These are phyloP conservation scores for Daldinia bambusicola DNA, from an alignment of 495 filamentous ascomycete species.

Conservation along the genomic window DNA sequence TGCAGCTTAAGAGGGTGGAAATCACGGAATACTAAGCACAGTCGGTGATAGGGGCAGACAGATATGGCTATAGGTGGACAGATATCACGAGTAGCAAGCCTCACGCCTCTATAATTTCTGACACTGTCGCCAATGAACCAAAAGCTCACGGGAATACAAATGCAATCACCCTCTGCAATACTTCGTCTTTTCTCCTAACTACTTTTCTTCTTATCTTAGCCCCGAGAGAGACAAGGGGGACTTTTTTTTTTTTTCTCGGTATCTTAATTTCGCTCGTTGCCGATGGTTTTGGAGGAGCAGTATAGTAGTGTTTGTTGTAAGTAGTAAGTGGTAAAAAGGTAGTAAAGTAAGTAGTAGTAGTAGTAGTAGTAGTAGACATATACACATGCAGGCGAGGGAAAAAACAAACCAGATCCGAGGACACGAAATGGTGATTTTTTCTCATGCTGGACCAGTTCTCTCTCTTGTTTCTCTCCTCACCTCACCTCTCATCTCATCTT, in stretches of 20 bases:
- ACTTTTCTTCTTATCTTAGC: neutral
- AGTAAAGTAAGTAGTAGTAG: slow-evolving; percentile 19
- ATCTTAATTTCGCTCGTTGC: neutral
- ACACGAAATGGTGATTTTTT: neutral
- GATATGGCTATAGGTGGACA: neutral
- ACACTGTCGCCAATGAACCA: too few species aligned
- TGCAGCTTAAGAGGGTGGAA: too few species aligned
- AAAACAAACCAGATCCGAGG: slow-evolving; percentile 7
- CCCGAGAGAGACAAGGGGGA: neutral
- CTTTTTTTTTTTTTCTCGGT: neutral
- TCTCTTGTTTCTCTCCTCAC: slow-evolving; percentile 3
- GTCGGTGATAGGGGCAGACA: neutral
- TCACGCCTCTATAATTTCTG: neutral
- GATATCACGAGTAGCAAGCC: neutral
- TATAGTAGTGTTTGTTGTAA: slow-evolving; percentile 12
- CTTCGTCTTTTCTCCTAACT: slow-evolving; percentile 5
- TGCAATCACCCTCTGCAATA: neutral
- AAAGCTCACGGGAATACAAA: neutral
- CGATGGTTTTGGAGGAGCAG: neutral
- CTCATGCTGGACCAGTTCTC: slow-evolving; percentile 14
- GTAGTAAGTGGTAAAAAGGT: slow-evolving; percentile 20
- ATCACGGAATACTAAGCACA: neutral
- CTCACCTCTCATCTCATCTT: neutral
- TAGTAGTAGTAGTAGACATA: slow-evolving; percentile 45
- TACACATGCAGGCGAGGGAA: slow-evolving; percentile 38